Evolutionary conservation across 2,329 filamentous ascomycete genomes (phyloP).

Genomic region (Fusarium bulbicola): DNA sequence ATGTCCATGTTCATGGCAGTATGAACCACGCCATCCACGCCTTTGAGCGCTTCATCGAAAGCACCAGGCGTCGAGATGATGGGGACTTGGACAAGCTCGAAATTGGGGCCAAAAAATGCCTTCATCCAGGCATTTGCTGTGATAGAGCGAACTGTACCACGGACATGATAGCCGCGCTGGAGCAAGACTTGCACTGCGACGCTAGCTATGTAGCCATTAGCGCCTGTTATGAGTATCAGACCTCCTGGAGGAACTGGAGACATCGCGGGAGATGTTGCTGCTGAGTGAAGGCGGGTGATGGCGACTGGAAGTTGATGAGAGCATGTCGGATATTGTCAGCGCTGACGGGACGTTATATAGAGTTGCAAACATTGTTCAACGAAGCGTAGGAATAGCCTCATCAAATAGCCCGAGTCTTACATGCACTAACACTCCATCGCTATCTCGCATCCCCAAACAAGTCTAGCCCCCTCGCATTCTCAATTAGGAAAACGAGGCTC

Average conservation of each 20-base stretch:
- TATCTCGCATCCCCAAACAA: neutral
- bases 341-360: neutral
- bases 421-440: neutral
- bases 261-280: neutral
- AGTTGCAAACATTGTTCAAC: neutral
- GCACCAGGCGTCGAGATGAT: neutral
- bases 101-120: neutral
- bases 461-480: neutral
- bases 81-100: neutral
- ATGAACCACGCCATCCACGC: neutral
- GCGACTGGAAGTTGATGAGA: too few relatives aligned
- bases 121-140: neutral
- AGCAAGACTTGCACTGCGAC: neutral
- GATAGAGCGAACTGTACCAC: neutral
- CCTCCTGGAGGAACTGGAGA: rapidly evolving
- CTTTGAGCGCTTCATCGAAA: neutral
- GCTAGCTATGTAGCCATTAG: neutral
- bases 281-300: neutral
- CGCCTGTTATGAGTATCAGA: neutral
- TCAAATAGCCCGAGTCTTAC: neutral
- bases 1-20: neutral
- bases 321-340: too few relatives aligned
- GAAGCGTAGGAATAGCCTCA: neutral
- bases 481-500: neutral
- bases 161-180: neutral